Evolutionary conservation across 441 rosid species (phyloP), one percentile per base, ranked within the genome.

Genomic region (Erodium texanum): DNA sequence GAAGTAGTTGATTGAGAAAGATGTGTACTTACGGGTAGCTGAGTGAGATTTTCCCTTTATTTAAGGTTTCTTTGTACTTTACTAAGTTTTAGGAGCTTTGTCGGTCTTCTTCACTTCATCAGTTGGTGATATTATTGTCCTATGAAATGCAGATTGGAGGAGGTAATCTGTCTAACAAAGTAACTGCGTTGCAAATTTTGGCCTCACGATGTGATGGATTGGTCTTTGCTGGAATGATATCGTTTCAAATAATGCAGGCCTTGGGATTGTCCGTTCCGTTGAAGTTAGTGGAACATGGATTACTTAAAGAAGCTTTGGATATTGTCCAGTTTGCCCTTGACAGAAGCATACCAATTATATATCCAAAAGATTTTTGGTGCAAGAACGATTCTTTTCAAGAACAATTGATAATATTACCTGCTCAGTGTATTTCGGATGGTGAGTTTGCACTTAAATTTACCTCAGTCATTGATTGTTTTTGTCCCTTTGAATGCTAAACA

Each of bases 321-420:
- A 70, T 85, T 62, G 76, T 85, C 72, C 80, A 82, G 73, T 70
- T 80, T 74, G 86, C 89, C 65, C 69, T 5, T 36, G 68, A 76
- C 50, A 82, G 85, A 74, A 79, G 79, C 34, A 75, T 77, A 63
- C 72, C 78, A 3, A 72, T 86, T 69, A 64, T 80, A 36, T 78
- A 54, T 79, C 95, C 95, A 54, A 80, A 72, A 76, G 92, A 86
- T 62, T 82, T 86, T 78, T 86, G 83, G 86, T 84, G 90, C 70
- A 64, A 66, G 41, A 81, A 80, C 62, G 74, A 67, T 64, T 68
- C 50, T 23, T 75, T 52, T 10, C 76, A 76, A n/a, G 63, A 68
- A 67, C 75, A 79, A 68, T 62, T 84, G 78, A 77, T 76, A 77
- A 72, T 79, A 70, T 71, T 85, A 74, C 82, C 86, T 23, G 77